Percentiles rank a stretch among this genome's conserved stretches.
Evolutionary conservation across 2,329 filamentous ascomycete species (phyloP).

Genomic region (Xylaria polymorpha): DNA sequence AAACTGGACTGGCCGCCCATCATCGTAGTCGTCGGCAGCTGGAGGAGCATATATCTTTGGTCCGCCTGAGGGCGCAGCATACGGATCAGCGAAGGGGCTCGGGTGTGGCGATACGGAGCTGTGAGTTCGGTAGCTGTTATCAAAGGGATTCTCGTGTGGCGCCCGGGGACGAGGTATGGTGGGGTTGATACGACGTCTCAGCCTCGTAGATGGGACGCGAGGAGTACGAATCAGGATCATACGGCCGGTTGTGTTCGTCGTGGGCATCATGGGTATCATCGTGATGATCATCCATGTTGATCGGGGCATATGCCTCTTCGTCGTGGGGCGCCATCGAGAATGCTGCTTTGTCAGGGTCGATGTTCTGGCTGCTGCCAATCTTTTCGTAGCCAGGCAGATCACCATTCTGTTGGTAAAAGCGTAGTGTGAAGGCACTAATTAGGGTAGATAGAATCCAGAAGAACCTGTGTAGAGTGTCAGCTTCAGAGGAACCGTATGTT

Average conservation of each 20-base stretch:
- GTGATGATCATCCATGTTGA: constrained; percentile 67
- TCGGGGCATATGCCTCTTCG: constrained; percentile 72
- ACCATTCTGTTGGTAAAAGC: constrained; percentile 72
- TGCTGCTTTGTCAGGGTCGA: constrained; percentile 76
- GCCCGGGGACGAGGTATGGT: constrained; percentile 51
- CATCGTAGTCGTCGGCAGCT: constrained; percentile 58
- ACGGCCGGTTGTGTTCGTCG: constrained; percentile 51
- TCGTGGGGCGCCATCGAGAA: constrained; percentile 76
- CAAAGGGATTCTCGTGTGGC: constrained; percentile 51
- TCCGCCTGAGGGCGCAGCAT: constrained; percentile 42
- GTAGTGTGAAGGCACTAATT: constrained; percentile 69
- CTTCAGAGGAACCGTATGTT: not conserved
- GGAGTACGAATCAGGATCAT: constrained; percentile 51
- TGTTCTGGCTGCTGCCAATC: constrained; percentile 60
- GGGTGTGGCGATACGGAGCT: constrained; percentile 49
- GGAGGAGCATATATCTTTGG: constrained; percentile 55
- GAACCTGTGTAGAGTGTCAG: constrained; percentile 56
- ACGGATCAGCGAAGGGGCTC: constrained; percentile 48
- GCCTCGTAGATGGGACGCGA: constrained; percentile 59
- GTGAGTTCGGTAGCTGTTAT: constrained; percentile 60
- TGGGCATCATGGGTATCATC: constrained; percentile 57
- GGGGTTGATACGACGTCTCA: constrained; percentile 61
- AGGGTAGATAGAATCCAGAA: constrained; percentile 65
- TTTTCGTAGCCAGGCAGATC: constrained; percentile 71
- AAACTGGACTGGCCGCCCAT: constrained; percentile 63